Conservation (phyloP, 257 asterid genomes). For the Avicennia marina region DNA sequence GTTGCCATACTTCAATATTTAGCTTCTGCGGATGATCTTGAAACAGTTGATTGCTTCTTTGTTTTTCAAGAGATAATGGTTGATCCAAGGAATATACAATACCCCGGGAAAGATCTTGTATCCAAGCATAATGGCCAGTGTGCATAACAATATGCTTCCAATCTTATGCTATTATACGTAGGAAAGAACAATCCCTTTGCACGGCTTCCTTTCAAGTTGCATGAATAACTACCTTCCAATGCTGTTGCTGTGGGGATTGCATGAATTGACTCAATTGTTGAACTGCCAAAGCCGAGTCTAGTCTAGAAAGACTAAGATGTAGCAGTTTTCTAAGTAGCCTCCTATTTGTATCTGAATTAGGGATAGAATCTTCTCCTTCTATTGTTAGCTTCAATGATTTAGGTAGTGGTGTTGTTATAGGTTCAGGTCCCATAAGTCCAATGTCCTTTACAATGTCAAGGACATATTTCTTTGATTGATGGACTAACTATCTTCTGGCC, state of each 20-base stretch:
- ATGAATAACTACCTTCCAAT: background rate
- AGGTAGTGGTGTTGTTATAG: no score
- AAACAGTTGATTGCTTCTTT: background rate
- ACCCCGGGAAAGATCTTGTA: background rate
- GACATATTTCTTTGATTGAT: no score
- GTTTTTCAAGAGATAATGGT: background rate
- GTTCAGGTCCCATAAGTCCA: no score
- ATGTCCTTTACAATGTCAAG: no score
- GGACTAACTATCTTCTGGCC: no score
- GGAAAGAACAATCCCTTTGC: no score
- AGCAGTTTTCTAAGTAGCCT: background rate
- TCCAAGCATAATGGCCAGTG: background rate
- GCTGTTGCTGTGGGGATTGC: background rate
- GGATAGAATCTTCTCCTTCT: no score
- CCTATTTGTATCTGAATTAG: background rate
- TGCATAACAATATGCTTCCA: background rate
- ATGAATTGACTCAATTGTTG: background rate
- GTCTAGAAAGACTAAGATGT: background rate
- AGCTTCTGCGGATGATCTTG: background rate
- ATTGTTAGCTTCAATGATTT: no score
- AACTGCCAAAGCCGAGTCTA: background rate
- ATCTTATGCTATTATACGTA: background rate
- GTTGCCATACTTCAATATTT: background rate
- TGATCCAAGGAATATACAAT: background rate
- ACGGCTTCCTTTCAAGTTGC: no score